A percentile compares a stretch with the other conserved stretches of the same genome.
phyloP scores from a whole-genome alignment of 108 stramenopile species.

The Cyclotella sp. region DNA sequence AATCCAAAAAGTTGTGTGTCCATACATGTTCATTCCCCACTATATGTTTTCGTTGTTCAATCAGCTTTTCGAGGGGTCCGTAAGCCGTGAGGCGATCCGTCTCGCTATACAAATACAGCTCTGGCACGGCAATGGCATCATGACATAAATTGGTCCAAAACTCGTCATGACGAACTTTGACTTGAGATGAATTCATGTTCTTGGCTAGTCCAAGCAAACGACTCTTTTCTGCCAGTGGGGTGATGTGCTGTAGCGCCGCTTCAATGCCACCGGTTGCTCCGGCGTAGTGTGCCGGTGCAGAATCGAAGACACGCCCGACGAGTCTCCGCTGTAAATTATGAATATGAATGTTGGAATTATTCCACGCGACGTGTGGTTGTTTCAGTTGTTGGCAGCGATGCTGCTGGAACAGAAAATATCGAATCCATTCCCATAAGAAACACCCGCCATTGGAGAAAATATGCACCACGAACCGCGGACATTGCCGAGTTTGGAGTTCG shows the following conservation, averaged over 20 bases:
- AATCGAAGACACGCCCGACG: slow-evolving; percentile 78
- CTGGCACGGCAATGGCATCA: slow-evolving; percentile 56
- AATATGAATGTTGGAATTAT: slow-evolving; percentile 9
- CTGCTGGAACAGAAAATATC: slow-evolving; percentile 50
- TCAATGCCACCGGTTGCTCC: slow-evolving; percentile 20
- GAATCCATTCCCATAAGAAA: slow-evolving; percentile 85
- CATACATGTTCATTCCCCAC: slow-evolving; percentile 48
- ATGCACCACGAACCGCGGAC: slow-evolving; percentile 61
- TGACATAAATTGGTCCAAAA: slow-evolving; percentile 58
- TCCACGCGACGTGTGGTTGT: neutral
- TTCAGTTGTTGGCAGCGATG: neutral
- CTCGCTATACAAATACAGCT: slow-evolving; percentile 75
- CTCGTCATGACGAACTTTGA: slow-evolving; percentile 45
- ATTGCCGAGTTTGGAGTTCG: slow-evolving; percentile 50
- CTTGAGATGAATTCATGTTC: slow-evolving; percentile 1
- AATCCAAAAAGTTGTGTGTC: slow-evolving; percentile 54
- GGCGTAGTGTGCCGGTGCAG: slow-evolving; percentile 64
- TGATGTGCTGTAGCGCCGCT: slow-evolving; percentile 39
- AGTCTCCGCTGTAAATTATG: slow-evolving; percentile 35
- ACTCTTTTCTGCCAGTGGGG: slow-evolving; percentile 21
- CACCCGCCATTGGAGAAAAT: slow-evolving; percentile 87
- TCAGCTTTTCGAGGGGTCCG: slow-evolving; percentile 49
- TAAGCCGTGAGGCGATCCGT: slow-evolving; percentile 58
- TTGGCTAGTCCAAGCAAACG: slow-evolving; percentile 32
- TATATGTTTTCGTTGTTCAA: slow-evolving; percentile 33